A percentile compares a stretch with the other conserved stretches of the same genome.
Evolutionary conservation across 192 early-diverging fungal species (phyloP).

Genomic region (Haplosporangium gracile): DNA sequence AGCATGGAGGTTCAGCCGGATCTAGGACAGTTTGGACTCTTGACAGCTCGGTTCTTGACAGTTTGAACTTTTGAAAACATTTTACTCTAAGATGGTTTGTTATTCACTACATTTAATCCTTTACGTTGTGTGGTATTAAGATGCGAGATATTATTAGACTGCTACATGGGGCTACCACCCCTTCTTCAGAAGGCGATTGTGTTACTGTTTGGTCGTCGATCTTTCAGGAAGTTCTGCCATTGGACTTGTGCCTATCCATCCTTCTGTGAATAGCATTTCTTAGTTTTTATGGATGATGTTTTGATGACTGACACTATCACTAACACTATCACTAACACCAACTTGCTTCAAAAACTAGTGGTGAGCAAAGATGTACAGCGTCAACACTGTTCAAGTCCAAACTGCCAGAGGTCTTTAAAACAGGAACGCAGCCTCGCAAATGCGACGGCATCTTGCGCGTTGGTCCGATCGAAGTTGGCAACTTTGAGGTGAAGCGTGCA

Average conservation of each 20-base stretch:
- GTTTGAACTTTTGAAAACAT: no score
- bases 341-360: slow-evolving; percentile 83
- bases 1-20: no score
- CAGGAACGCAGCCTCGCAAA: slow-evolving; percentile 1
- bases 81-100: no score
- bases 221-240: slow-evolving; percentile 11
- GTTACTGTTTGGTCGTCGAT: slow-evolving; percentile 21
- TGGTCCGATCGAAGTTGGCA: slow-evolving; percentile 9
- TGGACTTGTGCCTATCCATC: slow-evolving; percentile 9
- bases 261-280: not conserved
- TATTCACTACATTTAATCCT: no score
- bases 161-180: not conserved
- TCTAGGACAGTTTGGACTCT: no score
- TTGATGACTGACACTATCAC: slow-evolving; percentile 76
- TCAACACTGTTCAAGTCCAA: slow-evolving; percentile 27
- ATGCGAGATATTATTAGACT: slow-evolving; percentile 17
- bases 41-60: no score
- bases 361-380: slow-evolving; percentile 20
- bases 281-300: not conserved
- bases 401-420: slow-evolving; percentile 30
- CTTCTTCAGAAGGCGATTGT: slow-evolving; percentile 13
- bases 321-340: slow-evolving; percentile 71
- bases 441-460: slow-evolving; percentile 22
- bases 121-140: not conserved
- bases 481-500: slow-evolving; percentile 14